Base-by-base conservation (phyloP, 495 filamentous ascomycete genomes). In the Penicillium riverlandense region DNA sequence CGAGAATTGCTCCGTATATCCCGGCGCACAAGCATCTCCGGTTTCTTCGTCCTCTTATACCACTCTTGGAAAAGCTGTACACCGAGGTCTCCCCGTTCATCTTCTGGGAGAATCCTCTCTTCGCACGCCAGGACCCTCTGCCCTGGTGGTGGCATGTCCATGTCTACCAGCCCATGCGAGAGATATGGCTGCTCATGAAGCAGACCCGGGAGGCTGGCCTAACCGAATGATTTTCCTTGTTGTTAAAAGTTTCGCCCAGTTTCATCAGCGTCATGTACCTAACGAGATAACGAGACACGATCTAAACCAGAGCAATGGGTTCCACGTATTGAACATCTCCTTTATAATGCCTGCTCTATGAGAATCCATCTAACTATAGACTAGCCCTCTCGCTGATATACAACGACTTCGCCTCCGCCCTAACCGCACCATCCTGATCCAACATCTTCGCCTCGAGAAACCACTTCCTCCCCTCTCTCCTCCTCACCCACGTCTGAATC, bases 111-210 rank as follows among this genome's bases (percentile, higher is more conserved):
- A 43, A 67, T 30, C 49, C 57, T 28, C 55, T 50, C 8, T 71
- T 71, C 32, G 63, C 61, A 2, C 22, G 31, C 15, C 38, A 48
- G 11, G 69, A 72, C 44, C 69, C 69, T 11, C 22, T 72, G 15
- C 69, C 69, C 8, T 72, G 69, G 69, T 72, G 69, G 69, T 72
- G 69, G 69, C 50, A 72, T 52, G 49, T 53, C 2, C 69, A 72
- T 56, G 38, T 72, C 22, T 67, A 57, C 37, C 55, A 52, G 31
- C 69, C 67, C 1, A 38, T 70, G 40, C 54, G 48, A 7, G 63
- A 65, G 45, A 31, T 65, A 3, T 61, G 58, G 47, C 7, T 55
- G 35, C 43, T 62, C 11, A 13, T 64, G 43, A 58, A 57, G 43
- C 51, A 55, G 30, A 50, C 37, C 7, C 47, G 53, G 15, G 54